Evolutionary conservation across 75 land plant species (phyloP).

Genomic region (Selaginella moellendorffii): DNA sequence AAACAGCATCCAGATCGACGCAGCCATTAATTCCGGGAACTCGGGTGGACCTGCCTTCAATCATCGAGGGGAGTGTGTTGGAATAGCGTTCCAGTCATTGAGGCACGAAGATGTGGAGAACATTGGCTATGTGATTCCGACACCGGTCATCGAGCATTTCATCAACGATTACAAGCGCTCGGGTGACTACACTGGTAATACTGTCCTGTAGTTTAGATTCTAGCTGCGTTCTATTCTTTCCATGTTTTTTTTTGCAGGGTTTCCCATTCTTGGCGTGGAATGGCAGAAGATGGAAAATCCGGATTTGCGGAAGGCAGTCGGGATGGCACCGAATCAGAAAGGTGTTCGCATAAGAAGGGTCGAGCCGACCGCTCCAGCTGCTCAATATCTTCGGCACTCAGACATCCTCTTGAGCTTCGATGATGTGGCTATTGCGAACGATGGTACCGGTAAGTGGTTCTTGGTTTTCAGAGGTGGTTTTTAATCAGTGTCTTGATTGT

Average conservation of each 20-base stretch:
- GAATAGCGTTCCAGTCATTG: constrained; percentile 97
- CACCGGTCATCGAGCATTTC: constrained; percentile 80
- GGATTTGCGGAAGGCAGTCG: constrained; percentile 59
- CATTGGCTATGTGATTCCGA: constrained; percentile 98
- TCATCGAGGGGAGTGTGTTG: constrained; percentile 85
- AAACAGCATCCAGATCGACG: constrained; percentile 76
- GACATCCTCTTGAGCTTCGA: constrained; percentile 90
- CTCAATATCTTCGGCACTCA: constrained; percentile 41
- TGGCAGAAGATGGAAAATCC: constrained; percentile 97
- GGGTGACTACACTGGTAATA: constrained; percentile 81
- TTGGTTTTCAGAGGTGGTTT: neutral
- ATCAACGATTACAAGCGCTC: constrained; percentile 74
- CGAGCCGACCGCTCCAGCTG: constrained; percentile 89
- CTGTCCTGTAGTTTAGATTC: constrained; percentile 26
- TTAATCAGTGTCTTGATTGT: no score
- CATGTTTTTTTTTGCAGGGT: constrained; percentile 31
- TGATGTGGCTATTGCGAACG: constrained; percentile 86
- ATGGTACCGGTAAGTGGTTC: constrained; percentile 65
- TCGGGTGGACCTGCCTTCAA: constrained; percentile 98
- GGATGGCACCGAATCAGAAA: constrained; percentile 65
- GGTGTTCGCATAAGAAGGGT: constrained; percentile 84
- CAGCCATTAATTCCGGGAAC: constrained; percentile 94
- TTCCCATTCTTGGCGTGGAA: constrained; percentile 82
- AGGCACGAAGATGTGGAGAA: constrained; percentile 96
- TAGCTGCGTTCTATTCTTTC: neutral